Evolutionary conservation across 2,329 filamentous ascomycete genomes (phyloP), one percentile per base, ranked within the genome.

Genomic region (Fusarium sterilihyphosum): DNA sequence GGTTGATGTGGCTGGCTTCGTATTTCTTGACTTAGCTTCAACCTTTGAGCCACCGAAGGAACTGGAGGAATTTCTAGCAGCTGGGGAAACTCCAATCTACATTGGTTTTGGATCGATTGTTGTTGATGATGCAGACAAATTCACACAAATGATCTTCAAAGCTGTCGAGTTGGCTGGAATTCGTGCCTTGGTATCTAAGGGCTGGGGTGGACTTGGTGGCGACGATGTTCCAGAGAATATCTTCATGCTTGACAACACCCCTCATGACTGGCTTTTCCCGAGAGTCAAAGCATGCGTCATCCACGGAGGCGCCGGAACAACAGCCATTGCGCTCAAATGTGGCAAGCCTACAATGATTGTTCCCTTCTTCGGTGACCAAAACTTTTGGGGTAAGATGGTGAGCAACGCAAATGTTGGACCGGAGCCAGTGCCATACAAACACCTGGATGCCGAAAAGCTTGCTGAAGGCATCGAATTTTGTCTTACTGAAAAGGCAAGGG

Each of bases 41-140:
- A 84, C 85, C 4, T 93, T 90, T 76, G 82, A 85, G 26, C 91
- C 92, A 0, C 89, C 90, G 0, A 81, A 86, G 5, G 85, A 87
- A 2, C 83, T 93, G 1, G 81, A 83, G 5, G 79, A 85, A 13
- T 93, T 93, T 62, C 80, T 93, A 11, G 83, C 85, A 26, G 84
- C 82, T 10, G 90, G 89, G 3, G 86, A 90, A 3, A 83, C 86
- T 7, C 92, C 92, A 0, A 85, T 94, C 4, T 94, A 94, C 72
- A 93, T 94, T 57, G 93, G 93, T 0, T 94, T 94, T 73, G 93
- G 93, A 1, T 92, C 90, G 1, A 94, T 94, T 65, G 92, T 94
- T 1, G 90, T 94, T 4, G 92, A 94, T 61, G 90, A 94, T 74
- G 89, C 92, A 0, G 88, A 93, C 54, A 83, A 81, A 6, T 92